Conservation (phyloP, 164 flowering plant genomes). For the Amborella trichopoda region DNA sequence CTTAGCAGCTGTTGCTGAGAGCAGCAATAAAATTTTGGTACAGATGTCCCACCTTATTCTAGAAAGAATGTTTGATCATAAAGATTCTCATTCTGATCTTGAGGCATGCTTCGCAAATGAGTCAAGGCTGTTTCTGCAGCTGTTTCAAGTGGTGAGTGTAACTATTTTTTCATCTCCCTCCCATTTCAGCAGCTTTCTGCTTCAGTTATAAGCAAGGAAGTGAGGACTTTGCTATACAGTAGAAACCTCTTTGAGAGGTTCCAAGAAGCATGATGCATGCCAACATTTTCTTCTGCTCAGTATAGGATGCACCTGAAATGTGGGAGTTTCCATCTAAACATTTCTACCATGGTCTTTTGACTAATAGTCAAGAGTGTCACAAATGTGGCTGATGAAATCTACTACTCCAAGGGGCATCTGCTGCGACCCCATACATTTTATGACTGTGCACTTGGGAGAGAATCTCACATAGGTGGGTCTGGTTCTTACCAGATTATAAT, state of each 20-base stretch:
- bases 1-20: no score
- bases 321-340: conserved; percentile 71
- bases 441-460: conserved; percentile 63
- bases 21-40: no score
- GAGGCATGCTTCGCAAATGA: no score
- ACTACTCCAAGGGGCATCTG: conserved; percentile 45
- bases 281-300: conserved; percentile 62
- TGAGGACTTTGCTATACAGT: conserved; percentile 63
- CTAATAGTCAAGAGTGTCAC: conserved; percentile 55
- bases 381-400: conserved; percentile 46
- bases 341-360: conserved; percentile 69
- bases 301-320: conserved; percentile 78
- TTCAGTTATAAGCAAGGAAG: conserved; percentile 79
- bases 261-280: conserved; percentile 67
- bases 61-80: no score
- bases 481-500: conserved; percentile 57
- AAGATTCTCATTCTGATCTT: no score
- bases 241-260: conserved; percentile 75
- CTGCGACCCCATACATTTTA: conserved; percentile 53
- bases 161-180: no score
- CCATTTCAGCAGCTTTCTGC: conserved; percentile 86
- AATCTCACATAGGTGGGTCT: conserved; percentile 64
- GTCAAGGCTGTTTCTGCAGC: no score
- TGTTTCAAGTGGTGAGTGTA: no score
- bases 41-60: no score